These are phyloP conservation scores for Agaricus sinodeliciosus DNA, from an alignment of 768 basidiomycete genomes.

Conservation along the genomic window DNA sequence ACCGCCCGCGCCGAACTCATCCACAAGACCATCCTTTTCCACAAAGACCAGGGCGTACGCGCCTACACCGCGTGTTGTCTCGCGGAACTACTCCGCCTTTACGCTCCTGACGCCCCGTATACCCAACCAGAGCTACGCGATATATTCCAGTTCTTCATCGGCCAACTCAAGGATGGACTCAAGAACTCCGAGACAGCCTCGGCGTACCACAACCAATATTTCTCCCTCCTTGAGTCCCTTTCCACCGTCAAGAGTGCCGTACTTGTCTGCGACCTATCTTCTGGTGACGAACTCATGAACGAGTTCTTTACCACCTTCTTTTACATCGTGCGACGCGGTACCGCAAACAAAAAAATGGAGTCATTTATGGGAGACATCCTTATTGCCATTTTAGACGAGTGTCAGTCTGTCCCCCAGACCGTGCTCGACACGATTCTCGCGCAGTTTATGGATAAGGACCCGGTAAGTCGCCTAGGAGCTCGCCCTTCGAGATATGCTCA, in stretches of 20 bases:
- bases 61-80: conserved; percentile 92
- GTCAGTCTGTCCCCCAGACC: conserved; percentile 64
- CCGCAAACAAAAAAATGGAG: conserved; percentile 70
- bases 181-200: conserved; percentile 74
- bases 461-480: conserved; percentile 36
- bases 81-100: conserved; percentile 87
- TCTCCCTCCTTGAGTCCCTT: conserved; percentile 88
- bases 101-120: conserved; percentile 96
- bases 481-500: conserved; percentile 1
- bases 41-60: conserved; percentile 95
- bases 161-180: conserved; percentile 72
- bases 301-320: conserved; percentile 85
- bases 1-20: conserved; percentile 75
- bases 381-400: conserved; percentile 85
- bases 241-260: conserved; percentile 94
- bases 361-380: conserved; percentile 87
- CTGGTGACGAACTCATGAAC: conserved; percentile 75
- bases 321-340: conserved; percentile 63
- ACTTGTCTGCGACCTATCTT: conserved; percentile 86
- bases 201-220: conserved; percentile 89
- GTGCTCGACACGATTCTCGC: conserved; percentile 77
- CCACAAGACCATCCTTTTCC: conserved; percentile 71
- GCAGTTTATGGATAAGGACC: conserved; percentile 78
- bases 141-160: conserved; percentile 95
- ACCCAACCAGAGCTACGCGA: conserved; percentile 84